Conservation (phyloP, 1,139 yeast genomes). For the Lodderomyces metapsilosis region DNA sequence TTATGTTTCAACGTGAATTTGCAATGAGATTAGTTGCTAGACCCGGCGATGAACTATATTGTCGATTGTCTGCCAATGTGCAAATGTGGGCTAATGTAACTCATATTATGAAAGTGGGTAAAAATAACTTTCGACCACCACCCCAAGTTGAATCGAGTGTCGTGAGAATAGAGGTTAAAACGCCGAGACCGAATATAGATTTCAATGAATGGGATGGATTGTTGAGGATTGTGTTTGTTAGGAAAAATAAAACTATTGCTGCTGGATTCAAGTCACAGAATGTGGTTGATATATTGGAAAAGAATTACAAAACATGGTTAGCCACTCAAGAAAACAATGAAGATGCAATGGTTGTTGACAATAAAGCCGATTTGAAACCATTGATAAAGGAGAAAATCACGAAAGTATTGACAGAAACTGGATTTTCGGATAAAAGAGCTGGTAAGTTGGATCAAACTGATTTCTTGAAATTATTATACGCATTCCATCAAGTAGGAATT, state of each 20-base stretch:
- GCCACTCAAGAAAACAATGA: constrained; percentile 52
- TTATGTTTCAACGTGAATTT: constrained; percentile 97
- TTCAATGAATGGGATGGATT: constrained; percentile 97
- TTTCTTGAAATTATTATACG: constrained; percentile 80
- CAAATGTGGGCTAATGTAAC: constrained; percentile 99
- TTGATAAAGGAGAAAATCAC: constrained; percentile 59
- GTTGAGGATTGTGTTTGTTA: constrained; percentile 82
- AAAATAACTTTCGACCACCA: constrained; percentile 95
- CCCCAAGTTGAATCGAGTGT: constrained; percentile 98
- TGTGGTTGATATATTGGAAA: constrained; percentile 80
- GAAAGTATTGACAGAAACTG: constrained; percentile 74
- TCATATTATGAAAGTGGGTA: constrained; percentile 97
- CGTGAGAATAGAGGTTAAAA: constrained; percentile 87
- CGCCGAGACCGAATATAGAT: constrained; percentile 89
- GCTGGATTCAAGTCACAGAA: constrained; percentile 89
- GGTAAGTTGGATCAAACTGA: constrained; percentile 95
- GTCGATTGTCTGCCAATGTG: constrained; percentile 91
- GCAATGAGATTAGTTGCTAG: constrained; percentile 90
- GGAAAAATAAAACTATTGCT: constrained; percentile 89
- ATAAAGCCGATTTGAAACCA: constrained; percentile 38
- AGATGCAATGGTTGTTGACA: constrained; percentile 56
- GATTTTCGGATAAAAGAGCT: constrained; percentile 80
- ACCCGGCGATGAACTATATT: constrained; percentile 91
- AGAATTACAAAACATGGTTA: constrained; percentile 79
- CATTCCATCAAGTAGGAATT: constrained; percentile 95